These are phyloP conservation scores for Volvariella volvacea DNA, from an alignment of 1,284 basidiomycete species.

Conservation along the genomic window DNA sequence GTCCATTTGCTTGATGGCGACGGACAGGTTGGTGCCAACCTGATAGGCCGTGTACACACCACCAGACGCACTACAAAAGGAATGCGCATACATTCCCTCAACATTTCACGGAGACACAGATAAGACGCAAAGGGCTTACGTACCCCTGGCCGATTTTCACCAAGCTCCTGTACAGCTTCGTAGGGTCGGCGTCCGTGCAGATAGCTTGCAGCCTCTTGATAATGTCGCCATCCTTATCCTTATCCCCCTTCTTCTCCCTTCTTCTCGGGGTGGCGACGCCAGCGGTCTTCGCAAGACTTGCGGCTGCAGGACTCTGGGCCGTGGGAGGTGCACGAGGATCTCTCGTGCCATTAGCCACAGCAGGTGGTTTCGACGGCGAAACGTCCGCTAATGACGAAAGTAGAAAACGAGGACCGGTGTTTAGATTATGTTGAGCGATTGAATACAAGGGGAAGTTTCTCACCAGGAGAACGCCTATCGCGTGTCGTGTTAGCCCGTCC, in stretches of 20 bases:
- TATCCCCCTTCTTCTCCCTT: constrained; percentile 82
- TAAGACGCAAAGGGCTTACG: constrained; percentile 22
- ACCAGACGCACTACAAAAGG: constrained; percentile 73
- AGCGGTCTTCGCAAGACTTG: constrained; percentile 56
- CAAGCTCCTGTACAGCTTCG: constrained; percentile 85
- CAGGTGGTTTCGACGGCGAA: constrained; percentile 37
- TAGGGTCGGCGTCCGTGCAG: constrained; percentile 97
- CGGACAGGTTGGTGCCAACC: constrained; percentile 86
- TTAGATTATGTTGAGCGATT: constrained; percentile 16
- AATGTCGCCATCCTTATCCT: constrained; percentile 84
- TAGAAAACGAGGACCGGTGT: constrained; percentile 32
- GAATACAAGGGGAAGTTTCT: constrained; percentile 8
- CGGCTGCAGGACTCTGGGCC: constrained; percentile 47
- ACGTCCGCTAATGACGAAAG: constrained; percentile 48
- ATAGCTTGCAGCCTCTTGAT: constrained; percentile 89
- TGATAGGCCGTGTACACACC: constrained; percentile 99
- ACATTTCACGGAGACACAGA: constrained; percentile 4
- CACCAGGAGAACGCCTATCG: constrained; percentile 36
- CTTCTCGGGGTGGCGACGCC: constrained; percentile 75
- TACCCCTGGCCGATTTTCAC: constrained; percentile 98
- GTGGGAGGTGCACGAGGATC: constrained; percentile 30
- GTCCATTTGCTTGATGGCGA: constrained; percentile 99
- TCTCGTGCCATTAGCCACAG: constrained; percentile 18
- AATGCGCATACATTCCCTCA: constrained; percentile 1
- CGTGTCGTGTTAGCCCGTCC: constrained; percentile 62